Evolutionary conservation across 1,284 basidiomycete species (phyloP), one percentile per base, ranked within the genome.

Genomic region (Malassezia furfur): DNA sequence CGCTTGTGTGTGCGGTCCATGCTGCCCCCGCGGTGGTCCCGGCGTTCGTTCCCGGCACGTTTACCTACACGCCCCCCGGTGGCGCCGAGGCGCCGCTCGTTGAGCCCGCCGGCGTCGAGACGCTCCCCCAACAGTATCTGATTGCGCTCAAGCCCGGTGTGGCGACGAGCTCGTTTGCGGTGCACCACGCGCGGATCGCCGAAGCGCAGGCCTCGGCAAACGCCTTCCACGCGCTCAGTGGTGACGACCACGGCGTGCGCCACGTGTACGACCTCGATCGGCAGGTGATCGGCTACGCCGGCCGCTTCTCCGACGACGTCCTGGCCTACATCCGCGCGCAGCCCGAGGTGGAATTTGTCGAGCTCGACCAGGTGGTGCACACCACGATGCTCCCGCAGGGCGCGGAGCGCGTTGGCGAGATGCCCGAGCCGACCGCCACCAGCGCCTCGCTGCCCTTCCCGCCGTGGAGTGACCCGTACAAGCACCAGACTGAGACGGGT

Each of bases 331-430:
- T 99, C 74, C 83, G 93, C 52, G 77, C 80, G 47, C 81, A 86
- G 79, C 91, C 91, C 17, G 91, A 93, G 76, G 91, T 99, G 48
- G 87, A 85, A 31, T 93, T 86, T 72, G 80, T 99, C 59, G 94
- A 99, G 80, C 82, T 80, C 60, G 94, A 99, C 64, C 63, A 70
- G n/a, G 52, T 65, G 48, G 72, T 74, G 28, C 62, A 58, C 15
- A 59, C 64, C 31, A 60, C 62, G 50, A 65, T 70, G 60, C 65
- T 73, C 59, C 65, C 62, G 32, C 65, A 74, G 52, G 59, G 65
- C 44, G 62, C 63, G 31, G 59, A 62, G 49, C 63, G 57, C 39
- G 61, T 69, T 45, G 65, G 61, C 61, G 64, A 71, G 21, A 59
- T 63, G 43, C 35, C 57, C 17, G 63, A 63, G 55, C 49, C 61